Evolutionary conservation across 208 protist genomes (phyloP), one percentile per base, ranked within the genome.

Genomic region (Naegleria lovaniensis): DNA sequence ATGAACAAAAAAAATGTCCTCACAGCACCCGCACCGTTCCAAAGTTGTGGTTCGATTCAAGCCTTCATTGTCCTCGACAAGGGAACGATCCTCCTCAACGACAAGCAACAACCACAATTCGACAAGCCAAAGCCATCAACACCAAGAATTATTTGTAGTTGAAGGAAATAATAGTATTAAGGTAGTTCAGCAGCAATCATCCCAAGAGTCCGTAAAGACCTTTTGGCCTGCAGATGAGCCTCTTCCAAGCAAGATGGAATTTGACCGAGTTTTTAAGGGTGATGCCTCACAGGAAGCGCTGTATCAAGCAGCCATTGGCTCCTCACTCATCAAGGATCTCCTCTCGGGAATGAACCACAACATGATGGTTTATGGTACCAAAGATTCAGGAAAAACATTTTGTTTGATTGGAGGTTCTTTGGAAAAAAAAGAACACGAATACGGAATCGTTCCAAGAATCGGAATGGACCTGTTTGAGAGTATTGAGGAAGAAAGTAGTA

Each of bases 361-460:
- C 7, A 59, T 90, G 29, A 29, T 51, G 39, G 88, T n/a, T 0
- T 59, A 90, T 15, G 88, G 36, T 33, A 0, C 2, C 5, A 59
- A 13, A 16, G 88, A 41, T 36, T 36, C 88, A 51, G 36, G 43
- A n/a, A 90, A 59, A 40, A 55, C 43, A 5, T 59, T 11, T 22
- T 59, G 39, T 9, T 59, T 90, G 88, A 90, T 59, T 22, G 55
- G 55, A 67, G 87, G 87, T 83, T 40, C 67, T 52, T 59, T 90
- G 9, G 40, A 90, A 13, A 51, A 25, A n/a, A 41, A 90, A 85
- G 88, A 90, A 59, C 6, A 84, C 13, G 16, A 59, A 51, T 67
- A 29, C 19, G 88, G 88, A n/a, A 1, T 90, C 0, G 11, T 90
- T n/a, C 88, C 88, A 51, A 5, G 88, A 16, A 38, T 39, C 29